Percentiles rank a stretch among this genome's conserved stretches.
Evolutionary conservation across 2,329 filamentous ascomycete genomes (phyloP).

Genomic region (Fusarium euwallaceae): DNA sequence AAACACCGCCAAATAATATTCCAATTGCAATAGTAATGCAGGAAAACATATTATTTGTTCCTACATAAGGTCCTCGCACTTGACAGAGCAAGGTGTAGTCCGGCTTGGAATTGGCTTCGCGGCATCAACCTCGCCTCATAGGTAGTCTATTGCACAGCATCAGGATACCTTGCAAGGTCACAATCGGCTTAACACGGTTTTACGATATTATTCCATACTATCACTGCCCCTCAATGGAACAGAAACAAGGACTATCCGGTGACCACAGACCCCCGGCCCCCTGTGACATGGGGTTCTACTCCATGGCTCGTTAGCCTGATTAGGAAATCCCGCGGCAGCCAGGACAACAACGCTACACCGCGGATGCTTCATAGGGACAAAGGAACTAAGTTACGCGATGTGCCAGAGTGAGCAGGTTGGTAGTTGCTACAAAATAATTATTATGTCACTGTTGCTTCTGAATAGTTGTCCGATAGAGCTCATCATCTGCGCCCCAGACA

Average conservation of each 20-base stretch:
- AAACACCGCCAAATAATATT: neutral
- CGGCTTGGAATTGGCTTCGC: neutral
- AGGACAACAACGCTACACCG: neutral
- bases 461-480: neutral
- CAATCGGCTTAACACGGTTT: neutral
- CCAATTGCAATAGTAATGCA: accelerated
- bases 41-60: neutral
- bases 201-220: neutral
- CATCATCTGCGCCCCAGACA: neutral
- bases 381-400: neutral
- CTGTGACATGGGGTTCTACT: neutral
- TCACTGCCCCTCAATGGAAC: neutral
- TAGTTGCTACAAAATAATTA: neutral
- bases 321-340: neutral
- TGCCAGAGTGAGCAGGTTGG: neutral
- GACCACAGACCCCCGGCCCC: neutral
- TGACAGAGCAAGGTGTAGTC: accelerated
- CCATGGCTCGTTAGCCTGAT: neutral
- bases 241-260: neutral
- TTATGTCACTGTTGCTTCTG: neutral
- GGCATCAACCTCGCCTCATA: neutral
- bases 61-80: neutral
- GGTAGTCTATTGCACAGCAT: neutral
- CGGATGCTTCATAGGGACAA: neutral
- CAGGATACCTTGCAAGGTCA: neutral